Evolutionary conservation across 345 rosid species (phyloP).

Genomic region (Moricandia moricandioides): DNA sequence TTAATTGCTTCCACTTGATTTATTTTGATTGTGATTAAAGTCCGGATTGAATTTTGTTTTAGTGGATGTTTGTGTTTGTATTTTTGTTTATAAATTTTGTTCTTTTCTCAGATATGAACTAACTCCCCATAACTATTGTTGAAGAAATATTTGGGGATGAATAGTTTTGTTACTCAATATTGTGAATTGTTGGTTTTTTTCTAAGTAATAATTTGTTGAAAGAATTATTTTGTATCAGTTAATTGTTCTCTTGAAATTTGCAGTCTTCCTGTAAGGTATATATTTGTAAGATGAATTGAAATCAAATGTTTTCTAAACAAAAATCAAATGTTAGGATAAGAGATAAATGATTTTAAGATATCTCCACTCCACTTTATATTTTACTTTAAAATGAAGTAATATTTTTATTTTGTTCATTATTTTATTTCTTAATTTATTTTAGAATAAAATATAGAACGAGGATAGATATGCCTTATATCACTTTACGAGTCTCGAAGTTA

Average conservation of each 20-base stretch:
- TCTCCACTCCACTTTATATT: too few relatives aligned
- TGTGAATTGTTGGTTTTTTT: not conserved
- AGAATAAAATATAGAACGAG: too few relatives aligned
- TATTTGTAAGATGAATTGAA: too few relatives aligned
- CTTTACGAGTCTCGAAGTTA: too few relatives aligned
- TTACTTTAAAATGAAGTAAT: too few relatives aligned
- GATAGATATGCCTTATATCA: too few relatives aligned
- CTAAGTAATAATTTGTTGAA: not conserved
- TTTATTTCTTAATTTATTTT: too few relatives aligned
- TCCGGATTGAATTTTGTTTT: constrained; percentile 9
- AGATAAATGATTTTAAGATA: too few relatives aligned
- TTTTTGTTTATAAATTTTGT: not conserved
- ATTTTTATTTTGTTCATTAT: too few relatives aligned
- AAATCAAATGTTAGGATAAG: too few relatives aligned
- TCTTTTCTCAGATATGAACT: not conserved
- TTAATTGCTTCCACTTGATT: not conserved
- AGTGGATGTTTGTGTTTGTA: not conserved
- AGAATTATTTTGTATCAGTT: not conserved
- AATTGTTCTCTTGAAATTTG: not conserved
- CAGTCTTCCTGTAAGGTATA: not conserved
- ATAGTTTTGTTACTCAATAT: not conserved
- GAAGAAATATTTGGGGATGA: constrained; percentile 12
- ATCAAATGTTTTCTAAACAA: too few relatives aligned
- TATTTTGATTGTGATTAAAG: constrained; percentile 11
- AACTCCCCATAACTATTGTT: not conserved